Percentiles rank a stretch among this genome's conserved stretches.
Conservation (phyloP, 495 filamentous ascomycete species). For the Trichoderma asperelloides region DNA sequence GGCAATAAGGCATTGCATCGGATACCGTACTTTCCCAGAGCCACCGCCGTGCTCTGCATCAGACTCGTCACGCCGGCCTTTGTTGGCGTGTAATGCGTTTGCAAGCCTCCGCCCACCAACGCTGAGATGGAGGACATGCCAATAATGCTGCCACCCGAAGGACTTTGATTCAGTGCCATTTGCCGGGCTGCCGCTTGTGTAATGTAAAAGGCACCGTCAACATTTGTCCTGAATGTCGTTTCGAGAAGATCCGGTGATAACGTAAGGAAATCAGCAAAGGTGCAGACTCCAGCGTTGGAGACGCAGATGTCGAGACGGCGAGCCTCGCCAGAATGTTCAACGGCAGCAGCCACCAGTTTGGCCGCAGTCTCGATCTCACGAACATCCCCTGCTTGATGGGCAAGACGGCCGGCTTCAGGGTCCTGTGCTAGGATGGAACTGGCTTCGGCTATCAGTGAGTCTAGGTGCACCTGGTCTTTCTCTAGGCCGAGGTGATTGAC, state of each 20-base stretch:
- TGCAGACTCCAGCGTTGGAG: constrained; percentile 79
- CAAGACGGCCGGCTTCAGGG: constrained; percentile 38
- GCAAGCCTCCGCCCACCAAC: constrained; percentile 69
- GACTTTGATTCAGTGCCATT: constrained; percentile 54
- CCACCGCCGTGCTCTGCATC: constrained; percentile 78
- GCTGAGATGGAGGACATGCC: constrained; percentile 76
- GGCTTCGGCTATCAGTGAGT: constrained; percentile 45
- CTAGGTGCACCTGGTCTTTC: constrained; percentile 43
- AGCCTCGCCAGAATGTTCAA: constrained; percentile 40
- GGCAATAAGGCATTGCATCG: constrained; percentile 81
- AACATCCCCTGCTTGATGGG: constrained; percentile 58
- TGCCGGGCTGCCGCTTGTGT: constrained; percentile 74
- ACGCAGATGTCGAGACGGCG: constrained; percentile 68
- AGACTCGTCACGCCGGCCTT: constrained; percentile 77
- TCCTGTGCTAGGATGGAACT: constrained; percentile 26
- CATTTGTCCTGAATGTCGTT: constrained; percentile 64
- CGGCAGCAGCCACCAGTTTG: constrained; percentile 46
- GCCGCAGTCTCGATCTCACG: constrained; percentile 53
- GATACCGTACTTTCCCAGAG: constrained; percentile 66
- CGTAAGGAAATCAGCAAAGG: constrained; percentile 75
- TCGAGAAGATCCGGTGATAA: constrained; percentile 53
- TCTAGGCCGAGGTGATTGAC: constrained; percentile 60
- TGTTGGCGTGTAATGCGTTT: constrained; percentile 86
- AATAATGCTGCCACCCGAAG: constrained; percentile 70
- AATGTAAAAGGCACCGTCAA: constrained; percentile 78